Evolutionary conservation across 1,284 basidiomycete species (phyloP).

Genomic region (Ceratobasidium sp.): DNA sequence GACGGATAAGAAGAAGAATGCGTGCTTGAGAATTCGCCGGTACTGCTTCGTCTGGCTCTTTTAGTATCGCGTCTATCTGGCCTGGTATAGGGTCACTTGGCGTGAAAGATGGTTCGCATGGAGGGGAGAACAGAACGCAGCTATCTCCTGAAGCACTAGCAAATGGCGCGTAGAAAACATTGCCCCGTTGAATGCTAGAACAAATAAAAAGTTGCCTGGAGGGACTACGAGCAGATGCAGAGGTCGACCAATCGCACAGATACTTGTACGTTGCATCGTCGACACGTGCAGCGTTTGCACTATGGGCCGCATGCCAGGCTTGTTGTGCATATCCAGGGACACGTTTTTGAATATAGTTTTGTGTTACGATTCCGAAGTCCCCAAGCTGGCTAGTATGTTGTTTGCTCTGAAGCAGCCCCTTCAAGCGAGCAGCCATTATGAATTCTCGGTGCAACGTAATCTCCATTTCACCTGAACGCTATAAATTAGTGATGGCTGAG

Average conservation of each 20-base stretch:
- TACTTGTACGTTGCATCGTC: neutral
- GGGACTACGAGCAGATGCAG: neutral
- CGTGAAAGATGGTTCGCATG: neutral
- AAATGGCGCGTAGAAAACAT: neutral
- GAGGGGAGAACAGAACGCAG: neutral
- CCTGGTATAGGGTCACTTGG: neutral
- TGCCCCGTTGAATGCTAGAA: neutral
- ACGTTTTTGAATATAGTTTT: neutral
- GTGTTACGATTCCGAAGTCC: neutral
- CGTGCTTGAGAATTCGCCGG: neutral
- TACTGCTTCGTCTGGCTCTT: neutral
- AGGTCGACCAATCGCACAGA: neutral
- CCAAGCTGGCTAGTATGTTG: neutral
- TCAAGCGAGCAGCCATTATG: neutral
- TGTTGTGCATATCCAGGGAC: neutral
- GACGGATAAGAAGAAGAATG: neutral
- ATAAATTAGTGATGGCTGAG: neutral
- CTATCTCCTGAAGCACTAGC: neutral
- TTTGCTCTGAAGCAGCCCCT: neutral
- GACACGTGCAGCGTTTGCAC: neutral
- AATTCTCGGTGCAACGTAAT: slow-evolving; percentile 23
- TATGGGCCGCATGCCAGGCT: neutral
- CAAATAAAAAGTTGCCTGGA: neutral
- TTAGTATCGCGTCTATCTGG: neutral
- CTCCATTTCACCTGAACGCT: slow-evolving; percentile 24